A percentile compares a stretch with the other conserved stretches of the same genome.
phyloP scores from a whole-genome alignment of 768 basidiomycete species.

The Pleurotus tuoliensis region DNA sequence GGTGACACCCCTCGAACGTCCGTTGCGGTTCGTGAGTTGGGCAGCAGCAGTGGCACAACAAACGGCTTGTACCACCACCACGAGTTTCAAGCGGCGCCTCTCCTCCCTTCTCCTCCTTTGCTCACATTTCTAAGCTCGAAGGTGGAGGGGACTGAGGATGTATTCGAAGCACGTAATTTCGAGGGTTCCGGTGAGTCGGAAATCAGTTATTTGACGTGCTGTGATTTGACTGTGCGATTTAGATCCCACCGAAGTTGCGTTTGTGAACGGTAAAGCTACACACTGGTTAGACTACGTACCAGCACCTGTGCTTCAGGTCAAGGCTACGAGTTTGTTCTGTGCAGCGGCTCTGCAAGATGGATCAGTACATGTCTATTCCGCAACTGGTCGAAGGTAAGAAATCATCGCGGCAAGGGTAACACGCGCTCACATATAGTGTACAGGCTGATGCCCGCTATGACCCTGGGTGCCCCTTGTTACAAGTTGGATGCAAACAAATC shows the following conservation, averaged over 20 bases:
- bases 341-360: conserved; percentile 82
- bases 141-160: conserved; percentile 63
- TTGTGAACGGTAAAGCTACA: conserved; percentile 60
- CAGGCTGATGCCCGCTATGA: conserved; percentile 76
- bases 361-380: conserved; percentile 78
- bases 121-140: conserved; percentile 55
- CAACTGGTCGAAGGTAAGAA: conserved; percentile 74
- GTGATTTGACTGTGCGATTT: conserved; percentile 5
- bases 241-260: conserved; percentile 70
- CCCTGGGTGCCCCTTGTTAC: conserved; percentile 66
- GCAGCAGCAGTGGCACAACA: conserved; percentile 8
- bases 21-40: conserved; percentile 54
- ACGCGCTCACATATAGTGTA: neutral
- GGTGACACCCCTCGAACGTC: conserved; percentile 56
- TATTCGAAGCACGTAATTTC: conserved; percentile 77
- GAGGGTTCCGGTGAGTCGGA: conserved; percentile 52
- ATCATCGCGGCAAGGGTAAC: conserved; percentile 2
- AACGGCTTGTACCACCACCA: neutral
- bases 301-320: conserved; percentile 61
- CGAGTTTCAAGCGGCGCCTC: conserved; percentile 17
- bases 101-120: conserved; percentile 55
- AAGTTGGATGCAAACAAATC: conserved; percentile 64
- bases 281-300: conserved; percentile 91
- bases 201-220: conserved; percentile 1
- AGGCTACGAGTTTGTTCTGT: conserved; percentile 62